phyloP scores from a whole-genome alignment of 2,329 filamentous ascomycete genomes.

The Penicillium psychrosexuale region DNA sequence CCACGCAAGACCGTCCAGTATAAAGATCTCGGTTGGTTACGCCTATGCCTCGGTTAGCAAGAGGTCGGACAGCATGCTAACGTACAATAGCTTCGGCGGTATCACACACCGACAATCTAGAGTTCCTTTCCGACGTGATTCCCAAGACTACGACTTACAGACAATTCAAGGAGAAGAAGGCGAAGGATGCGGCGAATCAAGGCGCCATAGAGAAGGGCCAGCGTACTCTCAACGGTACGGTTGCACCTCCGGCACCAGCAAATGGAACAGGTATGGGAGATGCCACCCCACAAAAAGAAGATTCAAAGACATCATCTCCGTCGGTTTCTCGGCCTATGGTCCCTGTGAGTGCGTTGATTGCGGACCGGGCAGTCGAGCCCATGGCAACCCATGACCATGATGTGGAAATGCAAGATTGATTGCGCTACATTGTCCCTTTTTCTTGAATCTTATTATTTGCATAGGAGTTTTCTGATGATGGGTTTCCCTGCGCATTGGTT shows the following conservation, averaged over 20 bases:
- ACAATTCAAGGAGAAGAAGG: conserved; percentile 65
- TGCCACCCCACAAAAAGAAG: conserved; percentile 12
- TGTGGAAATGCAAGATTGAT: conserved; percentile 54
- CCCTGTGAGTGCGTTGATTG: conserved; percentile 54
- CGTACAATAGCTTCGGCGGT: conserved; percentile 68
- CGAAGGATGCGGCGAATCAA: conserved; percentile 35
- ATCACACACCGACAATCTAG: conserved; percentile 83
- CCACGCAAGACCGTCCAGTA: conserved; percentile 93
- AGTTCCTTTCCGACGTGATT: conserved; percentile 89
- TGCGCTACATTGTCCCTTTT: neutral
- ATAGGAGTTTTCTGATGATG: conserved; percentile 20
- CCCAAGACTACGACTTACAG: conserved; percentile 81
- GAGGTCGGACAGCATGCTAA: conserved; percentile 8
- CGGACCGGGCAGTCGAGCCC: conserved; percentile 53
- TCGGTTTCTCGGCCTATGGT: conserved; percentile 35
- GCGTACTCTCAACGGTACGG: conserved; percentile 35
- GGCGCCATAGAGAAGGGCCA: conserved; percentile 39
- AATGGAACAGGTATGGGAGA: conserved; percentile 25
- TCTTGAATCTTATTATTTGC: conserved; percentile 16
- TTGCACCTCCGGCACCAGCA: conserved; percentile 15
- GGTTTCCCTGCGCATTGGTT: conserved; percentile 7
- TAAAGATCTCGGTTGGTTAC: conserved; percentile 72
- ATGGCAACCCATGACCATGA: conserved; percentile 47
- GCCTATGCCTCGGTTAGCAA: neutral
- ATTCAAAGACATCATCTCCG: conserved; percentile 23